These are phyloP conservation scores for Trichoderma harzianum DNA, from an alignment of 2,329 filamentous ascomycete species.

Conservation along the genomic window DNA sequence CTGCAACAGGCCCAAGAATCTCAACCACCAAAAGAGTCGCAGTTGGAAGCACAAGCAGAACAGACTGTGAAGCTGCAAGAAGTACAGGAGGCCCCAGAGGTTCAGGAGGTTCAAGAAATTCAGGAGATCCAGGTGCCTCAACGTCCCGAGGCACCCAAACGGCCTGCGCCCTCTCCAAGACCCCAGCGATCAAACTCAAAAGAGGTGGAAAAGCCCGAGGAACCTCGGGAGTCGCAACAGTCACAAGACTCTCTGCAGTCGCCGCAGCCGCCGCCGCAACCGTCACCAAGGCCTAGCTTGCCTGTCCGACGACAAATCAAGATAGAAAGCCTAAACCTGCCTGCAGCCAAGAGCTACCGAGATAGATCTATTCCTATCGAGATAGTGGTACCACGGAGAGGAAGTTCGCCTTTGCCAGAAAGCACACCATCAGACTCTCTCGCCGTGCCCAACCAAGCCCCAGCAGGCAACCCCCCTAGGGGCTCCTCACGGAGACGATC, in stretches of 20 bases:
- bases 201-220: neutral
- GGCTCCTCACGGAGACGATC: slow-evolving; percentile 46
- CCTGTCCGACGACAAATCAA: slow-evolving; percentile 58
- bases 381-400: slow-evolving; percentile 39
- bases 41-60: neutral
- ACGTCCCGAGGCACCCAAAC: neutral
- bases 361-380: slow-evolving; percentile 34
- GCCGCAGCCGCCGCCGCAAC: neutral
- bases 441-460: slow-evolving; percentile 37
- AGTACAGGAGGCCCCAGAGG: neutral
- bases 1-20: neutral
- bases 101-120: neutral
- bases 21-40: neutral
- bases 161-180: neutral
- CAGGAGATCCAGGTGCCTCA: neutral
- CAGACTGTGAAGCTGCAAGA: neutral
- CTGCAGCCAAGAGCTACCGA: slow-evolving; percentile 22
- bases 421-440: slow-evolving; percentile 44
- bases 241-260: neutral
- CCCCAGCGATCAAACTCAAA: neutral
- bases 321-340: slow-evolving; percentile 52
- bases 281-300: slow-evolving; percentile 28
- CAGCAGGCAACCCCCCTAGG: slow-evolving; percentile 26
- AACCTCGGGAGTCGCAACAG: neutral
- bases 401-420: slow-evolving; percentile 46